Conservation (phyloP, 768 basidiomycete species). For the Boletus sp. region DNA sequence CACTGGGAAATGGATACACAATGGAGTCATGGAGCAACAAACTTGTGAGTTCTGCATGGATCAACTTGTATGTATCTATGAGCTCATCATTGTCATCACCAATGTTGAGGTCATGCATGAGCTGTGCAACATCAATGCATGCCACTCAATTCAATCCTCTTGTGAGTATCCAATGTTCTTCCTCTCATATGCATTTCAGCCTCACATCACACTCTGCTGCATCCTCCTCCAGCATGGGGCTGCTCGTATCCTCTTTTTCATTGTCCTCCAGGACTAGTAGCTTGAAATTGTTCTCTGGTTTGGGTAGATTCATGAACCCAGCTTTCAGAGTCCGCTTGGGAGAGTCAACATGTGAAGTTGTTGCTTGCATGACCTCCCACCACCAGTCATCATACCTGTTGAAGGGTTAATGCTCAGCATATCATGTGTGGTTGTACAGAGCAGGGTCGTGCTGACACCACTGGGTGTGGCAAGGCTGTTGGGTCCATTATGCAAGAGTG, state of each 20-base stretch:
- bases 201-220: conserved; percentile 89
- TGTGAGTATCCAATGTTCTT: conserved; percentile 76
- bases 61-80: conserved; percentile 53
- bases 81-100: conserved; percentile 49
- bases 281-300: conserved; percentile 97
- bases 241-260: conserved; percentile 41
- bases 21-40: conserved; percentile 89
- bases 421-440: conserved; percentile 92
- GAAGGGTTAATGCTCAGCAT: conserved; percentile 83
- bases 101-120: conserved; percentile 60
- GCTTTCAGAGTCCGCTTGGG: conserved; percentile 75
- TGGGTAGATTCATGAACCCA: conserved; percentile 82
- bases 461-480: conserved; percentile 56
- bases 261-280: conserved; percentile 91
- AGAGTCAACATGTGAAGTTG: conserved; percentile 56
- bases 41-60: conserved; percentile 75
- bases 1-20: conserved; percentile 84
- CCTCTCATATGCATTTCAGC: conserved; percentile 61
- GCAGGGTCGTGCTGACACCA: conserved; percentile 65
- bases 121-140: conserved; percentile 69
- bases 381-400: conserved; percentile 53
- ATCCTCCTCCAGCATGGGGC: conserved; percentile 62
- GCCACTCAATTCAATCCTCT: conserved; percentile 81
- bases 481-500: conserved; percentile 58
- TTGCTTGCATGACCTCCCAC: conserved; percentile 76